Base-by-base conservation (phyloP, 2,329 filamentous ascomycete species). In the Alternaria tenuissima region DNA sequence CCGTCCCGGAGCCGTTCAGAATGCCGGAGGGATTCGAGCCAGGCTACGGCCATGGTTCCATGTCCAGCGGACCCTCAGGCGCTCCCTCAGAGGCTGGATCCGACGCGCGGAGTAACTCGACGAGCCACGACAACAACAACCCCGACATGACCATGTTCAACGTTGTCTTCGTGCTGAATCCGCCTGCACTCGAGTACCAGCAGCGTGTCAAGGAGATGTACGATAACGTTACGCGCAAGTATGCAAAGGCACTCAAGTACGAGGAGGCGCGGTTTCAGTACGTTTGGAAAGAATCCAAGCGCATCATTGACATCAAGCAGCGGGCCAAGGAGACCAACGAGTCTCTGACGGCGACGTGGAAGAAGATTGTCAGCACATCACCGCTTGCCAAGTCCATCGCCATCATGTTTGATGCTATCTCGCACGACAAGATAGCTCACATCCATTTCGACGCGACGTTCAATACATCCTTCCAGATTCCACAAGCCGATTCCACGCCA, bases 81-180 rank as follows among this genome's bases (percentile, higher is more conserved):
- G 71, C 72, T 2, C 65, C 65, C 7, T 79, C 78, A 0, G 78
- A 79, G 52, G 73, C 70, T 16, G 78, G 75, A n/a, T 76, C 76
- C n/a, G 77, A 79, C 36, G 68, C 74, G n/a, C 79, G 73, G 51
- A 77, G 74, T 30, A 76, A 79, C 72, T 78, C 74, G 14, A 77
- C 73, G 9, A 79, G 78, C 14, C 66, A 68, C 41, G 84, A 90
- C 62, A 84, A 88, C 72, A 70, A 88, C 72, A 70, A 61, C n/a
- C 73, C 73, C 3, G 89, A 91, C 75, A 94, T 98, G 91, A 93
- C 90, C 64, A 98, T 98, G 94, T 99, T 99, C 80, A 96, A 97
- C 77, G 87, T 97, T 11, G 93, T 98, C 24, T 98, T 98, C 77
- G 91, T 97, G 52, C 82, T 97, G 65, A 91, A 92, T 67, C 91